A percentile compares a stretch with the other conserved stretches of the same genome.
Conservation (phyloP, 2,329 filamentous ascomycete genomes). For the Coleophoma eucalyptorum region DNA sequence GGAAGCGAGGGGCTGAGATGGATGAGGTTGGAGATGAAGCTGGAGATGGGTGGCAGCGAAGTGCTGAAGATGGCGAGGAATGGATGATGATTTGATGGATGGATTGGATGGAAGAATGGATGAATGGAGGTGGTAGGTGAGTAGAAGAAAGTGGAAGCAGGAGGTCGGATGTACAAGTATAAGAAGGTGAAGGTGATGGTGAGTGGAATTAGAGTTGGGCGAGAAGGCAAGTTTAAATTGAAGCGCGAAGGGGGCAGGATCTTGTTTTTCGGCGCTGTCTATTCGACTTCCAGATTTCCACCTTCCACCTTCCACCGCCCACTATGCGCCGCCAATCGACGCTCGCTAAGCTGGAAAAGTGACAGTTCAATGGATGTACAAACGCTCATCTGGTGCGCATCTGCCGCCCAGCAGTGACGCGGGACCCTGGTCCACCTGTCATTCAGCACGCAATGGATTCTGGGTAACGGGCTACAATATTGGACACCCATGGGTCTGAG, state of each 20-base stretch:
- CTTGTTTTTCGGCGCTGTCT: background rate
- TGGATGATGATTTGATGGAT: no score
- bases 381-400: no score
- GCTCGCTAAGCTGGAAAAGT: no score
- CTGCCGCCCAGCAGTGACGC: no score
- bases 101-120: background rate
- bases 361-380: no score
- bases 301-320: background rate
- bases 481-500: no score
- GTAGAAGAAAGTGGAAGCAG: conserved; percentile 8
- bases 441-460: no score
- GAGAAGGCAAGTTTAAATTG: background rate
- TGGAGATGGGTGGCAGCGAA: background rate
- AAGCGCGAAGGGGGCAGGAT: background rate
- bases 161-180: background rate
- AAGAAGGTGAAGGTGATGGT: background rate
- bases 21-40: background rate
- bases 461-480: no score
- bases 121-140: background rate
- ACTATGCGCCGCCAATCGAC: background rate
- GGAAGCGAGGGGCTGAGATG: background rate
- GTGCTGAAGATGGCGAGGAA: background rate
- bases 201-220: background rate
- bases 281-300: background rate
- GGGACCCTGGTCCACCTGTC: no score